These are phyloP conservation scores for Rhipidocladum racemiflorum DNA, from an alignment of 176 grass and related monocot species.

Conservation along the genomic window DNA sequence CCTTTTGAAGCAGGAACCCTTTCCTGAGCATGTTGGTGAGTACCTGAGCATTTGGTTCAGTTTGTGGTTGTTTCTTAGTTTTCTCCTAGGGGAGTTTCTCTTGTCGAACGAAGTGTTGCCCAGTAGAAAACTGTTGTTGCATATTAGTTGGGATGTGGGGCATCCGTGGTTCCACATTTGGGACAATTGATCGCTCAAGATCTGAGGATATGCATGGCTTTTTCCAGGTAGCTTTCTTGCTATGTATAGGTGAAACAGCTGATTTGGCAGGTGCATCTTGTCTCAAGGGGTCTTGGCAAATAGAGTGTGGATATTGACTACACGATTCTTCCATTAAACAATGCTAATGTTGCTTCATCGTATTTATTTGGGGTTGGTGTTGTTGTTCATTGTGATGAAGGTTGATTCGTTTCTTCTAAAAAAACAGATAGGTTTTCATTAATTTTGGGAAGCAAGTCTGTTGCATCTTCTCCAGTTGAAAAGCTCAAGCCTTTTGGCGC, in stretches of 20 bases:
- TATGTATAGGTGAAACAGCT: slow-evolving; percentile 24
- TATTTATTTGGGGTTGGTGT: neutral
- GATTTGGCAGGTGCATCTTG: slow-evolving; percentile 25
- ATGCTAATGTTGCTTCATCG: slow-evolving; percentile 20
- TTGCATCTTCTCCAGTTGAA: slow-evolving; percentile 48
- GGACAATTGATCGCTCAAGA: slow-evolving; percentile 4
- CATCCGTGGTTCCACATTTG: slow-evolving; percentile 12
- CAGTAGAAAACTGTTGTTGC: neutral
- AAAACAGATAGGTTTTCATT: slow-evolving; percentile 34
- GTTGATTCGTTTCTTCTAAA: slow-evolving; percentile 31
- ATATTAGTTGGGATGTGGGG: slow-evolving; percentile 29
- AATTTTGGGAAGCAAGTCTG: slow-evolving; percentile 41
- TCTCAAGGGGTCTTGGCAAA: neutral
- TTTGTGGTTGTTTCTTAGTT: slow-evolving; percentile 15
- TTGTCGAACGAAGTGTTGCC: neutral
- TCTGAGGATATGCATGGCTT: slow-evolving; percentile 7
- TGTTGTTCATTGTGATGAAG: neutral
- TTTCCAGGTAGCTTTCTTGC: slow-evolving; percentile 25
- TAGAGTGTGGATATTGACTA: neutral
- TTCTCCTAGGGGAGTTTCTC: slow-evolving; percentile 1
- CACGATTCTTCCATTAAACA: slow-evolving; percentile 23
- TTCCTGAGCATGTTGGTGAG: slow-evolving; percentile 52
- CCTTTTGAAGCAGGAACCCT: slow-evolving; percentile 53
- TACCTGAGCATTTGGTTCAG: slow-evolving; percentile 18
- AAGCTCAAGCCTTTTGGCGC: slow-evolving; percentile 36